Conservation (phyloP, 2,329 filamentous ascomycete species). For the Chaetomiaceae sp. region DNA sequence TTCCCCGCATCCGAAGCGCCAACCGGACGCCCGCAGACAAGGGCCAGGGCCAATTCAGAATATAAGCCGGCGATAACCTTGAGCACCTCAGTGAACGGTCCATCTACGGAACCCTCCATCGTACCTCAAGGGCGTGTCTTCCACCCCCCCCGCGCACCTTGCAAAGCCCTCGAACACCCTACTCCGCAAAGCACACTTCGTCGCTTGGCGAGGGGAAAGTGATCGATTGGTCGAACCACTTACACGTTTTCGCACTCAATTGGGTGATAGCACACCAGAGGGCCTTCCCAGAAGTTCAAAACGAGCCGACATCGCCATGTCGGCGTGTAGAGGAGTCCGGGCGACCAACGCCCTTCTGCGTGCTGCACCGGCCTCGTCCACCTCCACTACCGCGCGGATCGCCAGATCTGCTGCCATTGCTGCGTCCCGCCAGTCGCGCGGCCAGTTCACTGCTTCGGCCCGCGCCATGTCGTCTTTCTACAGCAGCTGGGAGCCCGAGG, state of each 20-base stretch:
- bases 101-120: too few species aligned
- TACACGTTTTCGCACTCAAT: conserved; percentile 2
- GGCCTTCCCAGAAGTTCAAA: too few species aligned
- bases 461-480: conserved; percentile 27
- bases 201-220: background rate
- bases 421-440: conserved; percentile 16
- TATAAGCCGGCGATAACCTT: conserved; percentile 25
- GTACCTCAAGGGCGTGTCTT: too few species aligned
- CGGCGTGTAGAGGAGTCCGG: conserved; percentile 14
- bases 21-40: conserved; percentile 1
- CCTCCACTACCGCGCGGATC: conserved; percentile 13
- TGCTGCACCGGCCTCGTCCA: conserved; percentile 11
- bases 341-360: conserved; percentile 17
- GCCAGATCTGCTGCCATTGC: conserved; percentile 10
- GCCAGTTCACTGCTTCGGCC: conserved; percentile 23
- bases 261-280: background rate
- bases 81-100: too few species aligned
- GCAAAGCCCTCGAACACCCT: too few species aligned
- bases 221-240: background rate
- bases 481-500: conserved; percentile 40
- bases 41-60: conserved; percentile 8
- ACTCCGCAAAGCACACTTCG: too few species aligned
- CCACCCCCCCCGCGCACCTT: too few species aligned
- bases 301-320: conserved; percentile 11
- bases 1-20: conserved; percentile 15